phyloP scores from a whole-genome alignment of 495 filamentous ascomycete species.

The Copromyces sp. region DNA sequence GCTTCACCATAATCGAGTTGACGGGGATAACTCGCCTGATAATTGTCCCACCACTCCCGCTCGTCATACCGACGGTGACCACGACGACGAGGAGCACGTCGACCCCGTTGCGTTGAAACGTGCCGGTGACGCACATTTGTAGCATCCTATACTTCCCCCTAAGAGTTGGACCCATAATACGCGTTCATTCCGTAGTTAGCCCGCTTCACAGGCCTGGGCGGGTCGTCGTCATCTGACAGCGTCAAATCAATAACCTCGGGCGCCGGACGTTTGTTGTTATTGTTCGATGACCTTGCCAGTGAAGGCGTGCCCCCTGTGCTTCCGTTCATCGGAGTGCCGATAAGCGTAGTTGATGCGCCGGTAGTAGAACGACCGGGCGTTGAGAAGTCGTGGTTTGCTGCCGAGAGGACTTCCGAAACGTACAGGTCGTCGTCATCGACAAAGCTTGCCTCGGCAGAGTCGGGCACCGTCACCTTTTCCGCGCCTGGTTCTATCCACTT shows the following conservation, averaged over 20 bases:
- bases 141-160: background rate
- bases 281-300: constrained; percentile 27
- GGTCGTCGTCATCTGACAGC: constrained; percentile 62
- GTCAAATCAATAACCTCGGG: constrained; percentile 72
- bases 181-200: constrained; percentile 15
- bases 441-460: constrained; percentile 16
- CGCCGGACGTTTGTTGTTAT: constrained; percentile 50
- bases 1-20: background rate
- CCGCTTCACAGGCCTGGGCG: constrained; percentile 46
- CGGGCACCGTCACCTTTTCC: constrained; percentile 13
- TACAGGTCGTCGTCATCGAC: constrained; percentile 60
- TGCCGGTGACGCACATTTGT: background rate
- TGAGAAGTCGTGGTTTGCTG: constrained; percentile 7
- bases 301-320: constrained; percentile 21
- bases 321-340: constrained; percentile 19
- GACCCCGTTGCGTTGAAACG: background rate
- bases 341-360: constrained; percentile 4
- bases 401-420: constrained; percentile 41
- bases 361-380: constrained; percentile 5
- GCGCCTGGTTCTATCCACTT: constrained; percentile 52
- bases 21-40: background rate
- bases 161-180: background rate
- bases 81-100: background rate
- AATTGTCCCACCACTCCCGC: background rate
- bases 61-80: background rate